Percentiles rank a stretch among this genome's conserved stretches.
Evolutionary conservation across 2,329 filamentous ascomycete species (phyloP).

Genomic region (Colletotrichum salicis): DNA sequence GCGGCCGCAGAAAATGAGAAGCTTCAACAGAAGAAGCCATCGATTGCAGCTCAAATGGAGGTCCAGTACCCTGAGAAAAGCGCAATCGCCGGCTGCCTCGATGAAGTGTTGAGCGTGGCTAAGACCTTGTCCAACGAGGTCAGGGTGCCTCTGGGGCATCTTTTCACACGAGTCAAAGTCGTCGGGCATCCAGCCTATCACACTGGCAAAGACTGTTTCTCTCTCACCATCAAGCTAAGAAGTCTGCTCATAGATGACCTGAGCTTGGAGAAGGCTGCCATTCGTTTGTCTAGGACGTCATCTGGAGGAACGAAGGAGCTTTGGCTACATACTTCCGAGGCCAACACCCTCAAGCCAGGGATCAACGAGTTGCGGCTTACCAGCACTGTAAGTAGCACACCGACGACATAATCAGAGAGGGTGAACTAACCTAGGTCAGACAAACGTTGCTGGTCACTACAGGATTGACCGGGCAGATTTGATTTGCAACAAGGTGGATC

Average conservation of each 20-base stretch:
- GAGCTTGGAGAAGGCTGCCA: constrained; percentile 64
- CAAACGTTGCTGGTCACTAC: constrained; percentile 77
- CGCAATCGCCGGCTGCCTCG: constrained; percentile 59
- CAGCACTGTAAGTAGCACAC: constrained; percentile 46
- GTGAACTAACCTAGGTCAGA: constrained; percentile 53
- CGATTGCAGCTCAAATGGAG: constrained; percentile 34
- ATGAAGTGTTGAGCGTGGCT: constrained; percentile 58
- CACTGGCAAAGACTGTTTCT: constrained; percentile 78
- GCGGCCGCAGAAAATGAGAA: constrained; percentile 65
- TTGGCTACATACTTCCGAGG: constrained; percentile 45
- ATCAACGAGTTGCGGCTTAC: constrained; percentile 45
- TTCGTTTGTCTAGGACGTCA: constrained; percentile 42
- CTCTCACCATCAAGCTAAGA: constrained; percentile 72
- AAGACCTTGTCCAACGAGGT: constrained; percentile 65
- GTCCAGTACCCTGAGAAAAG: constrained; percentile 44
- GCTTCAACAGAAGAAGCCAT: constrained; percentile 49
- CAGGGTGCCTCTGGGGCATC: constrained; percentile 74
- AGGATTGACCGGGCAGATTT: constrained; percentile 79
- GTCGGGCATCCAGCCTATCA: constrained; percentile 76
- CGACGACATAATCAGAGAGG: neutral
- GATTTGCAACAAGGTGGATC: constrained; percentile 68
- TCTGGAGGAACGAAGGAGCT: constrained; percentile 59
- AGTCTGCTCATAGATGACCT: constrained; percentile 80
- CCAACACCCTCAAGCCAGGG: constrained; percentile 64
- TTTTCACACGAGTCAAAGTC: constrained; percentile 77